Base-by-base conservation (phyloP, 2,329 filamentous ascomycete genomes). In the Thermothelomyces thermophilus region DNA sequence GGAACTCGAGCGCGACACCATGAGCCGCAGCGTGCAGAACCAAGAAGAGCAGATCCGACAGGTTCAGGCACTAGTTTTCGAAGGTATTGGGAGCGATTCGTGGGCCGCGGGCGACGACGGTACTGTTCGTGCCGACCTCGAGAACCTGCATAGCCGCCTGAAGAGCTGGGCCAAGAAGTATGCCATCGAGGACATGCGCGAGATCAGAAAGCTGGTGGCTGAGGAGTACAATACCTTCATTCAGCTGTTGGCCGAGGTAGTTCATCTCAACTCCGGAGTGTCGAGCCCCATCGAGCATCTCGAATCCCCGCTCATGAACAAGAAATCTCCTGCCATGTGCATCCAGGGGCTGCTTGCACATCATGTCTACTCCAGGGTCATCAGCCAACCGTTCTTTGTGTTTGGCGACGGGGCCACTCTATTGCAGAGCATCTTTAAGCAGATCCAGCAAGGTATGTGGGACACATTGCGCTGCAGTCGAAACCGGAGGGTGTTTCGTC, bases 141-240 rank as follows among this genome's bases (percentile, higher is more conserved):
- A 50, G 48, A 46, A 35, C 10, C 35, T 50, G 28, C 48, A 50
- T 30, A 14, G 20, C n/a, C 35, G 41, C 8, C 11, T 50, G 4
- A 50, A 50, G 30, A 30, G 14, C 28, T 50, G 48, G 48, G 48
- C 48, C 11, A 46, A 46, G 35, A 50, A 50, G 19, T 22, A 50
- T 16, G 48, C 48, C 5, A 24, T 41, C 6, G 36, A 36, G 3
- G 34, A 50, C 3, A 41, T 50, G 42, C 28, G 31, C 26, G 31
- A 34, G 17, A 30, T 50, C 19, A 28, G 41, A 16, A 19, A 17
- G 5, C 19, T 50, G 28, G 19, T n/a, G 3, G 14, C 35, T 11
- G 26, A 35, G 19, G 28, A 50, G 35, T 17, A 40, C 30, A 16
- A 4, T 14, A 22, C 46, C 16, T 33, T 41, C 7, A 48, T 34